phyloP scores from a whole-genome alignment of 2,329 filamentous ascomycete genomes.

The Aspergillus japonicus region DNA sequence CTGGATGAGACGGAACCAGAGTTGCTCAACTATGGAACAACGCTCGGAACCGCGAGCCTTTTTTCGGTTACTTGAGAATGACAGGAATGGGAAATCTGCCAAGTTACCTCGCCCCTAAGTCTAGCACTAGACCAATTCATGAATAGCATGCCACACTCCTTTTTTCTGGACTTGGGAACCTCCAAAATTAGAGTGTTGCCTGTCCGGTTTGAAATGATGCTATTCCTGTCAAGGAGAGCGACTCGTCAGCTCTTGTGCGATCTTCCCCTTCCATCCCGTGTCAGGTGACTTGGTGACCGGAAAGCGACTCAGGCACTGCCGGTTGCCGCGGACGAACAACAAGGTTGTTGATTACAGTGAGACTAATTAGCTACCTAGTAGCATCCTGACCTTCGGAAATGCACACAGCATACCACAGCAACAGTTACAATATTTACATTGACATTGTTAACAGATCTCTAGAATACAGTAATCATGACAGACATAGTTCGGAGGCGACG shows the following conservation, averaged over 20 bases:
- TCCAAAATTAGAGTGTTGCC: constrained; percentile 3
- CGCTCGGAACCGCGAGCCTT: not conserved
- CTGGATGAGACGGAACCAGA: constrained; percentile 16
- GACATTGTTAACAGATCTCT: not conserved
- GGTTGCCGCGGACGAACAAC: not conserved
- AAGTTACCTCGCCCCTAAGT: not conserved
- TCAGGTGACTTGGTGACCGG: not conserved
- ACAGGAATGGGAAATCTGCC: not conserved
- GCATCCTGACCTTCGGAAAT: not conserved
- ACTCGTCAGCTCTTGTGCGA: constrained; percentile 7
- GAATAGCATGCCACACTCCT: not conserved
- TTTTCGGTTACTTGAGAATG: not conserved
- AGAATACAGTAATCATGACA: not conserved
- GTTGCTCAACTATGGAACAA: not conserved
- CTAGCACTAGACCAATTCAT: too few species aligned
- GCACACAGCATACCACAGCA: not conserved
- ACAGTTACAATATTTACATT: not conserved
- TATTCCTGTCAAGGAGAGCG: constrained; percentile 8
- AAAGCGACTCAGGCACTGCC: not conserved
- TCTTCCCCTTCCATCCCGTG: not conserved
- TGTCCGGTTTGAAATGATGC: not conserved
- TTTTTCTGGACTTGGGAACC: not conserved
- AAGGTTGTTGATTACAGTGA: not conserved
- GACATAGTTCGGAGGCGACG: not conserved
- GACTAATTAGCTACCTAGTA: not conserved